phyloP scores from a whole-genome alignment of 805 yeast genomes.

The Tetrapisispora pingtungensis region DNA sequence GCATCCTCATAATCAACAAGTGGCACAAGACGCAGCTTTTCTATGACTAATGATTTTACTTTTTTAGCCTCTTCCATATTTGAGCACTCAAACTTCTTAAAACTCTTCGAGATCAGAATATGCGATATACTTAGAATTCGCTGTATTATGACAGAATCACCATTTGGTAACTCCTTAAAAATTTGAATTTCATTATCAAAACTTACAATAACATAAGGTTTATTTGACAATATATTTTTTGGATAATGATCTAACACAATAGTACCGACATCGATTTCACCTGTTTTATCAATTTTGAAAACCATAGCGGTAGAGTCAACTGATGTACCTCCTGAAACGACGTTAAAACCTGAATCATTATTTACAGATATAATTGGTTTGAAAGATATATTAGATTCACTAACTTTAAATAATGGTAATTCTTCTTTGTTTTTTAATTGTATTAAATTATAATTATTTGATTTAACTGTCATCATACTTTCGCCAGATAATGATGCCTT shows the following conservation, averaged over 20 bases:
- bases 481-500: conserved; percentile 11
- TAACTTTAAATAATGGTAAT: conserved; percentile 21
- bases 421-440: conserved; percentile 10
- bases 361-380: conserved; percentile 18
- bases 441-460: conserved; percentile 19
- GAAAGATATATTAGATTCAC: conserved; percentile 17
- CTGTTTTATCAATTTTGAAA: conserved; percentile 22
- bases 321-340: conserved; percentile 24
- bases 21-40: conserved; percentile 19
- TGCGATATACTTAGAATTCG: not conserved
- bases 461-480: conserved; percentile 16
- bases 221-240: conserved; percentile 10
- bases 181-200: conserved; percentile 10
- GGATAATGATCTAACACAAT: conserved; percentile 24
- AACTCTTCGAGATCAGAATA: conserved; percentile 4
- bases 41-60: conserved; percentile 9
- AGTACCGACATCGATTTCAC: conserved; percentile 27
- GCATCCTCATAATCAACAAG: conserved; percentile 10
- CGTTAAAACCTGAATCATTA: conserved; percentile 14
- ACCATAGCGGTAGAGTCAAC: conserved; percentile 23
- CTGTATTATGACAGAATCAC: not conserved
- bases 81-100: conserved; percentile 4
- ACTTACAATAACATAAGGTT: conserved; percentile 20
- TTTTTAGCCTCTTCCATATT: conserved; percentile 5
- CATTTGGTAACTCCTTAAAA: conserved; percentile 4